Conservation (phyloP, 306 rosid genomes). For the Mucuna pruriens region DNA sequence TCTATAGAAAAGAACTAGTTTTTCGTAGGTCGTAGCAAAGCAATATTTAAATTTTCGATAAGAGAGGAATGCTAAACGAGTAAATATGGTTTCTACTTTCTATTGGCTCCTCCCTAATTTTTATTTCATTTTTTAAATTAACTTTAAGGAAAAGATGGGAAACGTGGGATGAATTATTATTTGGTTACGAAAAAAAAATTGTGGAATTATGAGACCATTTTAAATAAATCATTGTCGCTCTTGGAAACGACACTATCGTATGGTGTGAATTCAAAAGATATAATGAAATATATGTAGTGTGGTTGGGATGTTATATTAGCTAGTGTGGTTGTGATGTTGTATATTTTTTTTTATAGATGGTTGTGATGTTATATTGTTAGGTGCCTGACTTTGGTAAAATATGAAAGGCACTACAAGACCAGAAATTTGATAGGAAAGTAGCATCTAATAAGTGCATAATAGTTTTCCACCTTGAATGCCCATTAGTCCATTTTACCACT, state of each 20-base stretch:
- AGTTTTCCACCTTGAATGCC: slow-evolving; percentile 3
- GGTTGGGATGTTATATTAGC: slow-evolving; percentile 24
- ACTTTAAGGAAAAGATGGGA: background rate
- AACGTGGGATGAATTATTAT: background rate
- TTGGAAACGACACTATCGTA: background rate
- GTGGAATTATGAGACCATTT: background rate
- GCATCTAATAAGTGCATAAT: slow-evolving; percentile 1
- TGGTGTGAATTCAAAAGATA: slow-evolving; percentile 6
- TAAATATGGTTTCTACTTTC: background rate
- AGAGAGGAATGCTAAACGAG: background rate
- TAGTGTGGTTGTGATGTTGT: too few relatives aligned
- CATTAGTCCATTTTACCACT: background rate
- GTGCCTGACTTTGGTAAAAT: slow-evolving; percentile 18
- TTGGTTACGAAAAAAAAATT: background rate
- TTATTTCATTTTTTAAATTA: background rate
- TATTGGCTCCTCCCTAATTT: background rate
- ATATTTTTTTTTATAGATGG: too few relatives aligned
- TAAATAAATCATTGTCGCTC: background rate
- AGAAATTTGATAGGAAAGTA: slow-evolving; percentile 33
- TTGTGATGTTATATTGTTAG: slow-evolving; percentile 30
- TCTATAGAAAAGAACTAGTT: too few relatives aligned
- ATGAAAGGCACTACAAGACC: slow-evolving; percentile 9
- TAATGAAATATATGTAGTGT: background rate
- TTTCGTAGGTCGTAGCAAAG: too few relatives aligned
- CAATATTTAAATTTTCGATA: too few relatives aligned